phyloP scores from a whole-genome alignment of 176 grass and related monocot genomes.

The Lolium perenne region DNA sequence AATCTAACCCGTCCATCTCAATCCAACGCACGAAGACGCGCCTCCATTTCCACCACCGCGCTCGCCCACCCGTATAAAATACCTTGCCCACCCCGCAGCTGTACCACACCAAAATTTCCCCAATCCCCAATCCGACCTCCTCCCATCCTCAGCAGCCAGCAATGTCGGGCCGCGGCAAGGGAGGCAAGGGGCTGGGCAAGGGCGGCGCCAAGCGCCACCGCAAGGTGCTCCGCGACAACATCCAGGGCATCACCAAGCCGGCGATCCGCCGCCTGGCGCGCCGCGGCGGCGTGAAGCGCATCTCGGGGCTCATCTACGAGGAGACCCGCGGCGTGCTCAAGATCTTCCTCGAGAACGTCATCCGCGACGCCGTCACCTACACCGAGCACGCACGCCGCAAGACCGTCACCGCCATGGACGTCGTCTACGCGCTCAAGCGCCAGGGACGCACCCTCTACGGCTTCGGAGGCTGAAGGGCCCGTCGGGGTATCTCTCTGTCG shows the following conservation, averaged over 20 bases:
- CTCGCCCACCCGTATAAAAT: not conserved
- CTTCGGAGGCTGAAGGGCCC: conserved; percentile 53
- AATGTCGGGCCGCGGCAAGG: conserved; percentile 48
- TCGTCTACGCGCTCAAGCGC: conserved; percentile 87
- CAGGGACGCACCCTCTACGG: conserved; percentile 91
- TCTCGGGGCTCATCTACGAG: conserved; percentile 88
- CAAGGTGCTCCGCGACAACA: conserved; percentile 57
- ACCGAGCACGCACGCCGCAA: conserved; percentile 82
- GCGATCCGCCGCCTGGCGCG: conserved; percentile 43
- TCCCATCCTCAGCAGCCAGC: not conserved
- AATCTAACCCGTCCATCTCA: too few relatives aligned
- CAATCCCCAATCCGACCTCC: not conserved
- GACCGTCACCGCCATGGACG: conserved; percentile 88
- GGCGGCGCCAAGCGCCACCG: conserved; percentile 43
- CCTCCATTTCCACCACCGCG: too few relatives aligned
- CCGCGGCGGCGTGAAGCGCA: conserved; percentile 81
- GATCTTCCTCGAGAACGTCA: conserved; percentile 95
- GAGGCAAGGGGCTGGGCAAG: conserved; percentile 52
- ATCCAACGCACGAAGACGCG: too few relatives aligned
- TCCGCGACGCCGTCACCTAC: conserved; percentile 89
- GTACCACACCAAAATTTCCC: not conserved
- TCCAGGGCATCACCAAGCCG: conserved; percentile 61
- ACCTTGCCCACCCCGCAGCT: not conserved
- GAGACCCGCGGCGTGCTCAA: conserved; percentile 90
- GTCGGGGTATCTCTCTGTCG: not conserved